Percentiles rank a stretch among this genome's conserved stretches.
Conservation (phyloP, 176 grass and related monocot genomes). For the Carex scoparia region DNA sequence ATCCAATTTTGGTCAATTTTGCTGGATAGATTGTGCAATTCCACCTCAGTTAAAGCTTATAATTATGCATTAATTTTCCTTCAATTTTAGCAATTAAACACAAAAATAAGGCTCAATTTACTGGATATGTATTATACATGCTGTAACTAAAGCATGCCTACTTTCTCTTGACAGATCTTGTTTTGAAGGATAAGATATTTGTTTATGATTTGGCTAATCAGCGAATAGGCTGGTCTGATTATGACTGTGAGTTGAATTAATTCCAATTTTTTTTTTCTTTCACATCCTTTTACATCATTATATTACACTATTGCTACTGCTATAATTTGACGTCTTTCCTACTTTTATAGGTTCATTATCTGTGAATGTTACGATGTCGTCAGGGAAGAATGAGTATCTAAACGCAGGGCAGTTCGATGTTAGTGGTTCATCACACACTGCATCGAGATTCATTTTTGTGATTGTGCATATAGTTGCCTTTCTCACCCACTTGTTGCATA, state of each 20-base stretch:
- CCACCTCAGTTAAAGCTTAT: not conserved
- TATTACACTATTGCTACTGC: not conserved
- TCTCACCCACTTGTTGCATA: constrained; percentile 38
- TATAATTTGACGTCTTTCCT: not conserved
- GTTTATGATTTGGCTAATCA: constrained; percentile 89
- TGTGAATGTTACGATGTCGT: constrained; percentile 75
- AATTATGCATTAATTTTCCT: not conserved
- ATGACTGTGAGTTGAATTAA: constrained; percentile 66
- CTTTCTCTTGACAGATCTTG: constrained; percentile 50
- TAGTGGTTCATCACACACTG: constrained; percentile 25
- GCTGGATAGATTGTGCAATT: not conserved
- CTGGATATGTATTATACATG: not conserved
- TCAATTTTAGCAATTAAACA: not conserved
- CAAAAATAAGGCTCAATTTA: not conserved
- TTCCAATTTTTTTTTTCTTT: not conserved
- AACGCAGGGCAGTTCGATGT: constrained; percentile 60
- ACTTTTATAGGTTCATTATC: constrained; percentile 51
- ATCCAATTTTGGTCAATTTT: not conserved
- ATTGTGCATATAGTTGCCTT: constrained; percentile 37
- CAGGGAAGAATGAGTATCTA: constrained; percentile 70
- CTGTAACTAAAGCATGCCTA: constrained; percentile 13
- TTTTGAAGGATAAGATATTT: constrained; percentile 96
- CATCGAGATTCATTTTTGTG: not conserved
- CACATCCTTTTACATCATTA: not conserved
- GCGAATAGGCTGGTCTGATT: constrained; percentile 81